Percentiles rank a stretch among this genome's conserved stretches.
phyloP scores from a whole-genome alignment of 768 basidiomycete species.

The Hydnomerulius pinastri region DNA sequence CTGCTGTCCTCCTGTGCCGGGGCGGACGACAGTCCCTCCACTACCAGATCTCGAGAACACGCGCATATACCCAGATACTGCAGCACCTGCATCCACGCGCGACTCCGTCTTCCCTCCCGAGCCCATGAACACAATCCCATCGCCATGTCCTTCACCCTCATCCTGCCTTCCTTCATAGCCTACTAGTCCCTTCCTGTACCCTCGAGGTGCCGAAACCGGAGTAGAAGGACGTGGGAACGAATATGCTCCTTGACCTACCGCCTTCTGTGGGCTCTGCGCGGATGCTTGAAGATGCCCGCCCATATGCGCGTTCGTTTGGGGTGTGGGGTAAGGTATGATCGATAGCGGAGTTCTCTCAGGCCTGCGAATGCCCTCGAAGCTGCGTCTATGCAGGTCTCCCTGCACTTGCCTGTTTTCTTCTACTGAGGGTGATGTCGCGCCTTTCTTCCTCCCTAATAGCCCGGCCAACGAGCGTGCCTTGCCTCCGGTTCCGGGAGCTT shows the following conservation, averaged over 20 bases:
- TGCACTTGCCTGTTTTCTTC: constrained; percentile 4
- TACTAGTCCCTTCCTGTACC: constrained; percentile 10
- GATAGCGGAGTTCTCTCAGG: constrained; percentile 24
- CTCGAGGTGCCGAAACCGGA: constrained; percentile 17
- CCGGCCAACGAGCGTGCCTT: constrained; percentile 24
- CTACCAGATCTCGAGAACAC: constrained; percentile 6
- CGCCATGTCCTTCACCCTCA: neutral
- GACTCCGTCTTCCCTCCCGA: constrained; percentile 5
- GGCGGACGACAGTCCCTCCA: neutral
- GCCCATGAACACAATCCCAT: neutral
- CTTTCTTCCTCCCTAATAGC: constrained; percentile 22
- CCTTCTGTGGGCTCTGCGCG: constrained; percentile 23
- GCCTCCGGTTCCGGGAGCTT: constrained; percentile 5
- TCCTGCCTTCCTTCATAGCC: constrained; percentile 5
- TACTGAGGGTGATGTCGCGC: neutral
- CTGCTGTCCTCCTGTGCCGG: constrained; percentile 6
- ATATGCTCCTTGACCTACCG: constrained; percentile 3
- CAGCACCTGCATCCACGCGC: neutral
- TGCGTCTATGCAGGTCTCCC: constrained; percentile 15
- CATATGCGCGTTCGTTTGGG: constrained; percentile 1
- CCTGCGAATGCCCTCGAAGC: constrained; percentile 25
- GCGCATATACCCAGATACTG: constrained; percentile 28
- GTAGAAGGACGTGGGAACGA: constrained; percentile 22
- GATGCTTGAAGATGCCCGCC: constrained; percentile 2
- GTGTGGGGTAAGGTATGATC: constrained; percentile 22